Percentiles rank a stretch among this genome's conserved stretches.
Conservation (phyloP, 2,329 filamentous ascomycete genomes). For the Ceratocystis colombiana region DNA sequence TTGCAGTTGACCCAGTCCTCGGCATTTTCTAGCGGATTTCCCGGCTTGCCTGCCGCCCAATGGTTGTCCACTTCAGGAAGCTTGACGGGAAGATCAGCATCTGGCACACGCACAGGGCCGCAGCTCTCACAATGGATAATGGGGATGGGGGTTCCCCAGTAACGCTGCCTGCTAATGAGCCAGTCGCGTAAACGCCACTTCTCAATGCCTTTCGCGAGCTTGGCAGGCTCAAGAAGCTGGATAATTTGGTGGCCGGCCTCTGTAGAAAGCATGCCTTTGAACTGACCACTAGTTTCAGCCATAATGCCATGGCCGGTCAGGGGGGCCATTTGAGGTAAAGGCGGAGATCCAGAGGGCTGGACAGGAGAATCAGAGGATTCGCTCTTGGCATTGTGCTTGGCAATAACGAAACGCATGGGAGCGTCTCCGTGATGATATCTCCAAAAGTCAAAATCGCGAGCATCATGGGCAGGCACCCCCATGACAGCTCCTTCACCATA, state of each 20-base stretch:
- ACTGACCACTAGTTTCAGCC: conserved; percentile 54
- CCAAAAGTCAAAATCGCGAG: conserved; percentile 72
- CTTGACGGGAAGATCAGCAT: conserved; percentile 63
- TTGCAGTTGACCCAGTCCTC: conserved; percentile 62
- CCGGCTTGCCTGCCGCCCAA: conserved; percentile 57
- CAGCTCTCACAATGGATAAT: conserved; percentile 72
- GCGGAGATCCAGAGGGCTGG: conserved; percentile 21
- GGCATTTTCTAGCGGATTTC: conserved; percentile 66
- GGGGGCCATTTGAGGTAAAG: conserved; percentile 40
- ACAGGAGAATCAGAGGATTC: not conserved
- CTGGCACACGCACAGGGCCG: conserved; percentile 68
- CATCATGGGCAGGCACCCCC: conserved; percentile 81
- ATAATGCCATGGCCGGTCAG: conserved; percentile 58
- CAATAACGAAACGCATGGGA: conserved; percentile 54
- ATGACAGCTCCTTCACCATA: conserved; percentile 84
- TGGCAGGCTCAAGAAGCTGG: conserved; percentile 43
- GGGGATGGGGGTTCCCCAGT: conserved; percentile 85
- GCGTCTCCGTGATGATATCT: conserved; percentile 53
- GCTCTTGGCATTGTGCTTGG: conserved; percentile 28
- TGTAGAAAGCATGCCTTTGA: conserved; percentile 52
- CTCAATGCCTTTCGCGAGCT: conserved; percentile 52
- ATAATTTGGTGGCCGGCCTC: conserved; percentile 55
- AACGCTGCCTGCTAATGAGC: conserved; percentile 84
- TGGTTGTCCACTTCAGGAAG: conserved; percentile 60
- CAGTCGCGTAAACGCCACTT: conserved; percentile 80